phyloP scores from a whole-genome alignment of 108 stramenopile genomes.

The Skeletonema costatum region DNA sequence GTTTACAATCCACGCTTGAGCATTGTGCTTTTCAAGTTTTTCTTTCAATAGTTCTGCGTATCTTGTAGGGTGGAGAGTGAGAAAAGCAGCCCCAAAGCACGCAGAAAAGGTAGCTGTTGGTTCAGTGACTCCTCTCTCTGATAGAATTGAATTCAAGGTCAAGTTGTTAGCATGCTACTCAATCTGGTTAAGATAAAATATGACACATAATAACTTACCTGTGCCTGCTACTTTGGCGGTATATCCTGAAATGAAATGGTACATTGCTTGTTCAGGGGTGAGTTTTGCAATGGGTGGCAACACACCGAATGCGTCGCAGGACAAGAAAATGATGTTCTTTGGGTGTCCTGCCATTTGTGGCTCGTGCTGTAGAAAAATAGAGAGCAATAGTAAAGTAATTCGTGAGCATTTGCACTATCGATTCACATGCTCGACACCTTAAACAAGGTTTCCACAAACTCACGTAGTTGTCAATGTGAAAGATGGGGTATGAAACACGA shows the following conservation, averaged over 20 bases:
- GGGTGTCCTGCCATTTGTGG: slow-evolving; percentile 96
- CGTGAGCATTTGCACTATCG: neutral
- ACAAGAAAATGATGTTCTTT: slow-evolving; percentile 94
- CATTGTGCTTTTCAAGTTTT: slow-evolving; percentile 88
- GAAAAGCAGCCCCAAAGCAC: slow-evolving; percentile 98
- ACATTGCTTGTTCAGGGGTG: slow-evolving; percentile 94
- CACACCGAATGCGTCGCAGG: slow-evolving; percentile 98
- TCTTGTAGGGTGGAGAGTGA: slow-evolving; percentile 93
- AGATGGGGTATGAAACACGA: slow-evolving; percentile 95
- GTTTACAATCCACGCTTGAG: slow-evolving; percentile 95
- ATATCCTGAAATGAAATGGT: slow-evolving; percentile 97
- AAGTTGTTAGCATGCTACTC: too few species aligned
- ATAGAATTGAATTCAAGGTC: too few species aligned
- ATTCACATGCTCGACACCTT: neutral
- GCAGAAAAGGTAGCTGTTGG: slow-evolving; percentile 92
- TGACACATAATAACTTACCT: neutral
- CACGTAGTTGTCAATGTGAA: slow-evolving; percentile 91
- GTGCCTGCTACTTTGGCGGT: slow-evolving; percentile 99
- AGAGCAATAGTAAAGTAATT: neutral
- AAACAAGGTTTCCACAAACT: slow-evolving; percentile 25
- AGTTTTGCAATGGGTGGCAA: slow-evolving; percentile 96
- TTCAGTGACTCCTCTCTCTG: slow-evolving; percentile 94
- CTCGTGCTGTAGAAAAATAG: slow-evolving; percentile 65
- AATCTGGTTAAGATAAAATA: too few species aligned
- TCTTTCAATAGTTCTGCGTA: slow-evolving; percentile 95